phyloP scores from a whole-genome alignment of 2,329 filamentous ascomycete species.

The Fusarium equiseti region DNA sequence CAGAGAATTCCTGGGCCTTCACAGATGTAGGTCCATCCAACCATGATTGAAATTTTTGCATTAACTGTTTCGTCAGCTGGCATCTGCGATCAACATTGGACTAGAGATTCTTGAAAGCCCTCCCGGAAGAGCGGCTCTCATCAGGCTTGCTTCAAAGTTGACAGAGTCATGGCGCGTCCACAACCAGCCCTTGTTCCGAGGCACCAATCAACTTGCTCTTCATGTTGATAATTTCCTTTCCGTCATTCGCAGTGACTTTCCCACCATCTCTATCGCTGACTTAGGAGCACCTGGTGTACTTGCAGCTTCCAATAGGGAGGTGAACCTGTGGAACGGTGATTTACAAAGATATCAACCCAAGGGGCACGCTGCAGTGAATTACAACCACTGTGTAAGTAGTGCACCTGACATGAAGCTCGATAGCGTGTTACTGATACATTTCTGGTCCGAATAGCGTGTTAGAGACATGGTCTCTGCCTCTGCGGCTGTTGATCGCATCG shows the following conservation, averaged over 20 bases:
- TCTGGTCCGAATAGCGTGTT: not conserved
- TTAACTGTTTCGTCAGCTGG: not conserved
- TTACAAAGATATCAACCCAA: not conserved
- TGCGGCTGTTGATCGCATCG: not conserved
- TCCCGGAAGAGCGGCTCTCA: not conserved
- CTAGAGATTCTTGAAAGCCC: not conserved
- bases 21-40: not conserved
- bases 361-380: not conserved
- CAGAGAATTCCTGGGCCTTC: not conserved
- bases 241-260: not conserved
- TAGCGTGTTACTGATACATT: no score
- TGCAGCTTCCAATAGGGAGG: not conserved
- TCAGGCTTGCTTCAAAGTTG: not conserved
- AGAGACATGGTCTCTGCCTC: not conserved
- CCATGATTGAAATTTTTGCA: no score
- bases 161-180: not conserved
- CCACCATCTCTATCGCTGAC: not conserved
- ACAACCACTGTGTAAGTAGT: not conserved
- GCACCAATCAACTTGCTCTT: not conserved
- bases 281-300: not conserved
- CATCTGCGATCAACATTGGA: not conserved
- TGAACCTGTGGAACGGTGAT: not conserved
- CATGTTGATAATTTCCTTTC: not conserved
- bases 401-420: accelerated
- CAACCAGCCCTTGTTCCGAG: not conserved